A percentile compares a stretch with the other conserved stretches of the same genome.
Evolutionary conservation across 2,329 filamentous ascomycete genomes (phyloP).

Genomic region (Cladosporium colombiae): DNA sequence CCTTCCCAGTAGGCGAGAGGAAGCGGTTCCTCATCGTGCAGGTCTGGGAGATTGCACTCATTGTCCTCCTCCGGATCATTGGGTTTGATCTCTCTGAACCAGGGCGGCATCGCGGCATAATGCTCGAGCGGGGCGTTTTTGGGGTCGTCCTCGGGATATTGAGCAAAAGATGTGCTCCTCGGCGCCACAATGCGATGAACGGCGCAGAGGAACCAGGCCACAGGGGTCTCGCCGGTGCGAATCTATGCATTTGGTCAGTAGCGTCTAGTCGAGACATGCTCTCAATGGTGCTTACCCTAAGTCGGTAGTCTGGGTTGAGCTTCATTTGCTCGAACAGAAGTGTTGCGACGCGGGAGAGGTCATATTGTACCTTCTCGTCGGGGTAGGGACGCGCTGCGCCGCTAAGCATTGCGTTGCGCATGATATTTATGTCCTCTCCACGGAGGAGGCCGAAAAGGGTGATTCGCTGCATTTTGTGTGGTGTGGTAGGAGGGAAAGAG

Average conservation of each 20-base stretch:
- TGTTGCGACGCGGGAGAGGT: not conserved
- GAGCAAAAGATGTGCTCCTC: not conserved
- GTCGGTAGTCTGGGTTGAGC: not conserved
- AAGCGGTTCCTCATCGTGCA: conserved; percentile 5
- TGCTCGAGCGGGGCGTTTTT: not conserved
- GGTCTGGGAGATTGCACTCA: conserved; percentile 7
- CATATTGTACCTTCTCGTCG: not conserved
- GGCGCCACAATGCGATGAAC: conserved; percentile 12
- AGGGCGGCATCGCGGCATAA: conserved; percentile 11
- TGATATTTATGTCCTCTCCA: not conserved
- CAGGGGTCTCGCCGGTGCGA: not conserved
- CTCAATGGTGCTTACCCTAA: conserved; percentile 3
- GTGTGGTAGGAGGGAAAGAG: not conserved
- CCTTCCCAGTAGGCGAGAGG: conserved; percentile 25
- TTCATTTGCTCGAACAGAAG: conserved; percentile 6
- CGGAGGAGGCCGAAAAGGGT: conserved; percentile 2
- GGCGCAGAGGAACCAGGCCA: conserved; percentile 13
- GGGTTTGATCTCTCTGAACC: not conserved
- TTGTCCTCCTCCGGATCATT: not conserved
- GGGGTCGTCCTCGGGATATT: not conserved
- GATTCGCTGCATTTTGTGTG: not conserved
- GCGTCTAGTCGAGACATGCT: not conserved
- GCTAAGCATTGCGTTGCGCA: not conserved
- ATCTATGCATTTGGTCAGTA: conserved; percentile 13
- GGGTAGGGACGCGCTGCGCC: not conserved